A percentile compares a stretch with the other conserved stretches of the same genome.
Conservation (phyloP, 768 basidiomycete genomes). For the Candolleomyces efflorescens region DNA sequence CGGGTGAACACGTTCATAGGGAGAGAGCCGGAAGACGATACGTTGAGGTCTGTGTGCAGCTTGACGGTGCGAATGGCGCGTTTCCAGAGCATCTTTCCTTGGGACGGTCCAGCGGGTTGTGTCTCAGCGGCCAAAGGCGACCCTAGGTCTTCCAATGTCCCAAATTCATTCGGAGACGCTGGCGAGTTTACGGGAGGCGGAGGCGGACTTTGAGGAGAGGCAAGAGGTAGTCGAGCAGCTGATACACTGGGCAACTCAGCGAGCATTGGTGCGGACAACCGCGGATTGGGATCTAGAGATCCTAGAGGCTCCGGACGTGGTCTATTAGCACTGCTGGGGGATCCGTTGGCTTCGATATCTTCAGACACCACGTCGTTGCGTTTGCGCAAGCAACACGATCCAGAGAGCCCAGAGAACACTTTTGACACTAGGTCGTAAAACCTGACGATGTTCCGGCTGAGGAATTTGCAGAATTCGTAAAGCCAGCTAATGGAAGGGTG, state of each 20-base stretch:
- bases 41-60: slow-evolving; percentile 26
- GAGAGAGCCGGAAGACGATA: slow-evolving; percentile 1
- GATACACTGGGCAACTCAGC: not conserved
- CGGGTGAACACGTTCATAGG: not conserved
- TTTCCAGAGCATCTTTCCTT: slow-evolving; percentile 40
- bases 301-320: slow-evolving; percentile 7
- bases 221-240: not conserved
- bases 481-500: slow-evolving; percentile 18
- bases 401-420: not conserved
- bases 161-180: not conserved
- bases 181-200: slow-evolving; percentile 17
- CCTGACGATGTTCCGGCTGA: slow-evolving; percentile 6
- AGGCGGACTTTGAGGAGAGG: slow-evolving; percentile 7
- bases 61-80: slow-evolving; percentile 40
- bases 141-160: not conserved
- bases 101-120: slow-evolving; percentile 13
- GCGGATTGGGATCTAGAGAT: not conserved
- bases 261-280: not conserved
- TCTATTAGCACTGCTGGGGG: slow-evolving; percentile 13
- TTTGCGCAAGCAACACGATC: not conserved
- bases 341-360: slow-evolving; percentile 25
- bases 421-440: not conserved
- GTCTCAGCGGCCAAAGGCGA: not conserved
- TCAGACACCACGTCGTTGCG: slow-evolving; percentile 9
- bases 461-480: slow-evolving; percentile 4